Evolutionary conservation across 2,329 filamentous ascomycete species (phyloP).

Genomic region (Stemphylium beticola): DNA sequence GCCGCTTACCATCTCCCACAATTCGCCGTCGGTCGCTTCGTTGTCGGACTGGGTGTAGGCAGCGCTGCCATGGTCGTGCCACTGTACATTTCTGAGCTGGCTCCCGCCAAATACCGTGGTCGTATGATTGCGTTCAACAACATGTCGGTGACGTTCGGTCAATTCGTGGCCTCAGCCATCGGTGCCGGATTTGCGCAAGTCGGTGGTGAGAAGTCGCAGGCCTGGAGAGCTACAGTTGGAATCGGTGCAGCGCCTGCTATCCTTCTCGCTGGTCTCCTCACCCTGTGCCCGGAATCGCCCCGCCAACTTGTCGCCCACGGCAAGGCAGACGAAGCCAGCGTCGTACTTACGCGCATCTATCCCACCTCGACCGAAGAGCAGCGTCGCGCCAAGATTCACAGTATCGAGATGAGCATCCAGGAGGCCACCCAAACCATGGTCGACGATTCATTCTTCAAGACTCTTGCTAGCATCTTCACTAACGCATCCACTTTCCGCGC

Average conservation of each 20-base stretch:
- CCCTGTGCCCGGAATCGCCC: conserved; percentile 46
- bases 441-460: conserved; percentile 42
- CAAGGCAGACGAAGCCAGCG: conserved; percentile 33
- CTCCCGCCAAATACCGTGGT: conserved; percentile 43
- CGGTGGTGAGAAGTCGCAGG: conserved; percentile 18
- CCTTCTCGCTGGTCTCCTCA: conserved; percentile 42
- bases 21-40: conserved; percentile 39
- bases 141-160: conserved; percentile 42
- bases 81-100: conserved; percentile 39
- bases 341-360: conserved; percentile 45
- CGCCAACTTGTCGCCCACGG: conserved; percentile 48
- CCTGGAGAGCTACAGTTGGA: conserved; percentile 48
- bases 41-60: conserved; percentile 41
- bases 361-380: conserved; percentile 34
- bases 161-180: conserved; percentile 41
- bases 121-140: conserved; percentile 47
- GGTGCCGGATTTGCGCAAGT: conserved; percentile 47
- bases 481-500: conserved; percentile 43
- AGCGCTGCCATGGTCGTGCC: conserved; percentile 42
- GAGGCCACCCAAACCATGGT: conserved; percentile 40
- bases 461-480: conserved; percentile 43
- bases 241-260: conserved; percentile 47
- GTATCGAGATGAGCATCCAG: conserved; percentile 41
- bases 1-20: conserved; percentile 33
- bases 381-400: conserved; percentile 34